Base-by-base conservation (phyloP, 495 filamentous ascomycete species). In the Tuber calosporum region DNA sequence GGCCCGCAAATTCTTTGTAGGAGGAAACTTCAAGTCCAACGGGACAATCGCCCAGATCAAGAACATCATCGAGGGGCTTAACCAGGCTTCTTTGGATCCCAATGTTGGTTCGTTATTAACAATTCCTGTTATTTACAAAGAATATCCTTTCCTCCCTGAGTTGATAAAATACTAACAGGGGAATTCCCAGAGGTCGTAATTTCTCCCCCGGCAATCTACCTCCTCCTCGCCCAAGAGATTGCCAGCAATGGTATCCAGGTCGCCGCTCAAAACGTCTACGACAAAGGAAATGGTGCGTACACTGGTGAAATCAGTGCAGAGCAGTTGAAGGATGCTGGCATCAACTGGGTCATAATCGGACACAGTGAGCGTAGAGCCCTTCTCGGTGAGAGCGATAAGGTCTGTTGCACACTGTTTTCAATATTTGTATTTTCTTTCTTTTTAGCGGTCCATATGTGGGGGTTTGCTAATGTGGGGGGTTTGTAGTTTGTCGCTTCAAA, bases 11-110 rank as follows among this genome's bases (percentile, higher is more conserved):
- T 99, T 97, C 88, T 97, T 99, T 85, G 93, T 99, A 83, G 95
- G 95, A 83, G 95, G 95, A 82, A 99, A 98, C 89, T 98, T 98
- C 87, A 99, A 99, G 87, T 97, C 97, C 93, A 99, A 98, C 87
- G 94, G 95, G 84, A 91, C 91, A 77, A 88, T 91, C 82, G 87
- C 91, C 83, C 88, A 89, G 85, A 91, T 96, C 85, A 93, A 90
- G 82, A 86, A 87, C 77, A 97, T 99, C 85, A 88, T 97, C 83
- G 86, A 90, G 68, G 88, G 92, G 84, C 87, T 99, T 81, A 97
- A 96, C 85, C 82, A 89, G 66, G 90, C 94, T 73, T 86, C 91
- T 76, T 83, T 92, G 66, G 90, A 93, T 79, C 80, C 87, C 68
- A 89, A 88, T 68, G 86, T 87, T 78, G 90, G 90, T 93, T 81